Conservation (phyloP, 305 asterid species). For the Coffea humblotiana region DNA sequence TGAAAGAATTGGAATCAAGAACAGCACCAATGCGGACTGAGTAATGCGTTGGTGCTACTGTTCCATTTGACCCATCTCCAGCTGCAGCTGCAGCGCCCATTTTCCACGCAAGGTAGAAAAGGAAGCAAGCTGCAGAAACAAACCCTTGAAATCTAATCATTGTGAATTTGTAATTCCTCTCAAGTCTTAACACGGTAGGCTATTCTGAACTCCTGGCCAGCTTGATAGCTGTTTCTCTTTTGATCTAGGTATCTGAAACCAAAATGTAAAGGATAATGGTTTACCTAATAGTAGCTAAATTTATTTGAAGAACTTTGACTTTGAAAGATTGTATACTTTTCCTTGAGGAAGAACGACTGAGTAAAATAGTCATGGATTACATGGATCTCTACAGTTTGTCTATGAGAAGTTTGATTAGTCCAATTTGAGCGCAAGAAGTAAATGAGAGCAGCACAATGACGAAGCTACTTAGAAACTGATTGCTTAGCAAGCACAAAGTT, state of each 20-base stretch:
- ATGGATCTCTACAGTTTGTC: background rate
- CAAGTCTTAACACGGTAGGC: too few relatives aligned
- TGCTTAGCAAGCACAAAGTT: too few relatives aligned
- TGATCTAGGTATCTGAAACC: background rate
- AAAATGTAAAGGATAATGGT: too few relatives aligned
- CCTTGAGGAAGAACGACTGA: background rate
- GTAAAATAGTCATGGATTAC: too few relatives aligned
- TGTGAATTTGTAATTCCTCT: background rate
- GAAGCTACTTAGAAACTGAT: too few relatives aligned
- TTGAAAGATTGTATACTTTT: too few relatives aligned
- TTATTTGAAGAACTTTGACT: background rate
- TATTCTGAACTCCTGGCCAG: background rate
- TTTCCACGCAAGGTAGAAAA: slow-evolving; percentile 1
- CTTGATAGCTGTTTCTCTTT: background rate
- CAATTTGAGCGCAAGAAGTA: background rate
- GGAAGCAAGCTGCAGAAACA: background rate
- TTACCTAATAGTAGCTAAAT: too few relatives aligned
- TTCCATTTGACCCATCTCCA: background rate
- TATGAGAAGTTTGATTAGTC: background rate
- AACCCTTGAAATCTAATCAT: slow-evolving; percentile 5
- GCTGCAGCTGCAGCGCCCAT: slow-evolving; percentile 2
- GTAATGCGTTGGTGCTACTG: background rate
- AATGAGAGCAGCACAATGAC: too few relatives aligned
- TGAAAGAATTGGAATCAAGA: slow-evolving; percentile 27
- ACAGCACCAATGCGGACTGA: slow-evolving; percentile 25